Base-by-base conservation (phyloP, 208 protist genomes). In the Blechomonas ayalai region DNA sequence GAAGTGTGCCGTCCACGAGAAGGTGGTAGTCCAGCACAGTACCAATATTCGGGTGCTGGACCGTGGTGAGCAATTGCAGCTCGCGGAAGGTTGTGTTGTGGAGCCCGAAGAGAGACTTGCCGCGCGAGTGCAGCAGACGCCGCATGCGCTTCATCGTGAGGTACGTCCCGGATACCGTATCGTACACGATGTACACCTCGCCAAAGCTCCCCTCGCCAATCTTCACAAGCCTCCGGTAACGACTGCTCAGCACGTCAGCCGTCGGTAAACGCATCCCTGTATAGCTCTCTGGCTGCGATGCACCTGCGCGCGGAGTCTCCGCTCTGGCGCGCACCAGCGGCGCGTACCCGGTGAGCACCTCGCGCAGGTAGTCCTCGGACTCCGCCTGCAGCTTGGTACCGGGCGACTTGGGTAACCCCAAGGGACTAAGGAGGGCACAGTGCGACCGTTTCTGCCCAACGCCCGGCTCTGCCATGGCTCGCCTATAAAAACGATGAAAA, bases 121-220 rank as follows among this genome's bases (percentile, higher is more conserved):
- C 66, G 7, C 64, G 54, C 1, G 54, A 59, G 59, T 75, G 78
- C 24, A 93, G 65, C 18, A 90, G 53, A 4, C 55, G 55, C 8
- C 72, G 61, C 66, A 88, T 76, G 37, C 78, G 74, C 54, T 93
- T 93, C 81, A 93, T 90, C 1, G 78, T 87, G 16, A 90, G 50
- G 46, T 93, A 81, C 4, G 69, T 81, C 19, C 52, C 16, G 0
- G 63, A 59, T 25, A 63, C 42, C 18, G 65, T 88, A 58, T 93
- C 85, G 59, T 78, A 86, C 6, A 93, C 65, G 61, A 93, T 74
- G 51, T 70, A 86, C 6, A 93, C 85, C 37, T 90, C 73, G 0
- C 85, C 85, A 59, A 90, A 93, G 38, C 65, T 88, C 33, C 85
- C 85, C 39, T 90, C 81, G 15, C 85, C 85, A 19, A 93, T 73